These are phyloP conservation scores for Neonectria faginata DNA, from an alignment of 2,329 filamentous ascomycete genomes.

Conservation along the genomic window DNA sequence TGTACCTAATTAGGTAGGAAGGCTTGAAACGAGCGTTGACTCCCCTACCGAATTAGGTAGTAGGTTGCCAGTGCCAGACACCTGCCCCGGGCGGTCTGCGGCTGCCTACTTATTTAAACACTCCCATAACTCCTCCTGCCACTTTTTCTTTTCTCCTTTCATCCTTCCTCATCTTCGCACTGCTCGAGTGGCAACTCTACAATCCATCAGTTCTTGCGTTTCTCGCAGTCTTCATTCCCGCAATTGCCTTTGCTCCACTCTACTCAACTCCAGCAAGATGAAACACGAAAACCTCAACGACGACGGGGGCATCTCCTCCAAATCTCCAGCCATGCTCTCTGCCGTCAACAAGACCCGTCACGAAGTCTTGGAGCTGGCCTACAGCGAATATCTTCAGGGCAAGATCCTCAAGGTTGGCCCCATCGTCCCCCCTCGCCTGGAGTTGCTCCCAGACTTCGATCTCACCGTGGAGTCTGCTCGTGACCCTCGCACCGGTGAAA, in stretches of 20 bases:
- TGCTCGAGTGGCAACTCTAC: neutral
- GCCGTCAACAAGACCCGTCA: conserved; percentile 17
- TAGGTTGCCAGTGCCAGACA: conserved; percentile 6
- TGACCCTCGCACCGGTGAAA: conserved; percentile 15
- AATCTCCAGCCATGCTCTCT: neutral
- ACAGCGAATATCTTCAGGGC: conserved; percentile 31
- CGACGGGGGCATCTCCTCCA: neutral
- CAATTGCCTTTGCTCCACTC: neutral
- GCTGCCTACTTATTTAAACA: neutral
- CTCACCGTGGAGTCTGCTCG: conserved; percentile 26
- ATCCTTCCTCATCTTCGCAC: neutral
- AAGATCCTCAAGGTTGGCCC: conserved; percentile 11
- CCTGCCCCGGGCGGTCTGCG: conserved; percentile 1
- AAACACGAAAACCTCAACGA: neutral
- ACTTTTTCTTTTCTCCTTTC: neutral
- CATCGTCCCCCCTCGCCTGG: conserved; percentile 18
- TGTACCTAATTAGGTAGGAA: too few relatives aligned
- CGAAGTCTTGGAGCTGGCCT: conserved; percentile 32
- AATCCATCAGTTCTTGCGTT: neutral
- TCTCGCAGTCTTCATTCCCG: neutral
- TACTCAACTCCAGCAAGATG: neutral
- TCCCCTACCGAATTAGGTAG: too few relatives aligned
- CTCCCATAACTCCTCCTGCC: neutral
- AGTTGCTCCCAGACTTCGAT: conserved; percentile 32
- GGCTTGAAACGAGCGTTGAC: too few relatives aligned